Evolutionary conservation across 2,329 filamentous ascomycete species (phyloP), one percentile per base, ranked within the genome.

Genomic region (Sordariomycetes sp.): DNA sequence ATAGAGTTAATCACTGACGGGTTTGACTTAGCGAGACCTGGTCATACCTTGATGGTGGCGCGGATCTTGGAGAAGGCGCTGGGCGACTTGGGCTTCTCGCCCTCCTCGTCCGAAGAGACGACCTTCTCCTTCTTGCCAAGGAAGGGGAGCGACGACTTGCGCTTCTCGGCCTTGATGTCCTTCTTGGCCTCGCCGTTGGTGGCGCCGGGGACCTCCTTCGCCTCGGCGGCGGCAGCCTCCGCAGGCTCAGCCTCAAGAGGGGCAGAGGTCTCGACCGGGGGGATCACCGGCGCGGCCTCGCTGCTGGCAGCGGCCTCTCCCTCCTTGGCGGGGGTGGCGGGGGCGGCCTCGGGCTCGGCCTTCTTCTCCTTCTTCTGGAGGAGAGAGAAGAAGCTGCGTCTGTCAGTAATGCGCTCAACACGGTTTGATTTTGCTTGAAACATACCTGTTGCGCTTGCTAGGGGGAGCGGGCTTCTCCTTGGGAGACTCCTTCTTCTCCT

Each of bases 91-190:
- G 68, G 64, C 74, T 80, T 80, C 70, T 81, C 76, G 62, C 80
- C 77, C 67, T 87, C 85, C 64, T 82, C 77, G 62, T 85, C 85
- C 1, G 78, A 79, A 39, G 73, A 65, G 52, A 74, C 69, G 39
- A 71, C 72, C 72, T 80, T 80, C 70, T 87, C 85, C 79, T 92
- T 92, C 80, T 89, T 87, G 65, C 89, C 84, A 66, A 83, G 85
- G 73, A 95, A 95, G 54, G 79, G 78, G 10, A 82, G 71, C 66
- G 91, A 85, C 63, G 89, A 94, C 72, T 84, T 84, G 71, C 90
- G 88, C 87, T 95, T 95, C 72, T 82, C 78, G 53, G 71, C 70
- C 83, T 45, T 45, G 64, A 77, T 69, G 61, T 81, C 80, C 72
- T 82, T 82, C 70, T 81, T 81, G 58, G 73, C 63, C 72, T 84